Evolutionary conservation across 2,329 filamentous ascomycete genomes (phyloP).

Genomic region (Cladobotryum mycophilum): DNA sequence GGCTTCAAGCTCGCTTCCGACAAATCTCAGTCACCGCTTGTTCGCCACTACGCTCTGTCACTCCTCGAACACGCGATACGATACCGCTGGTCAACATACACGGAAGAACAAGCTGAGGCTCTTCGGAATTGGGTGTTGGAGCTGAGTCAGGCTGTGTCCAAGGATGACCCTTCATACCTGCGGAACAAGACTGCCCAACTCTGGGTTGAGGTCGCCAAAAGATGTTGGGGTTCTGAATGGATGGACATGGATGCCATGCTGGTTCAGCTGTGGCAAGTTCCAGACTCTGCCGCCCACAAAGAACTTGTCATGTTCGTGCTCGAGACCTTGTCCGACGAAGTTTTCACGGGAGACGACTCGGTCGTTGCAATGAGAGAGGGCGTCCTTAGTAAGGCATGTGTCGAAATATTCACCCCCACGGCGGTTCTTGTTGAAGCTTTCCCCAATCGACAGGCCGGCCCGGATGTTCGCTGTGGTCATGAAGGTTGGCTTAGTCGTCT

Average conservation of each 20-base stretch:
- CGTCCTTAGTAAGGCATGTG: slow-evolving; percentile 78
- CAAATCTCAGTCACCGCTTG: slow-evolving; percentile 66
- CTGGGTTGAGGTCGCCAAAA: slow-evolving; percentile 92
- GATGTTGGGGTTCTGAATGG: slow-evolving; percentile 90
- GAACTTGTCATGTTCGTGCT: slow-evolving; percentile 83
- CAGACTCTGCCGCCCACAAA: slow-evolving; percentile 59
- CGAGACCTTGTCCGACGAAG: slow-evolving; percentile 88
- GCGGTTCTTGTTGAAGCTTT: slow-evolving; percentile 69
- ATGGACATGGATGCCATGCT: slow-evolving; percentile 86
- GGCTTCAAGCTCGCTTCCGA: slow-evolving; percentile 79
- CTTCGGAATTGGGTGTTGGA: slow-evolving; percentile 72
- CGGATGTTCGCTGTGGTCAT: slow-evolving; percentile 66
- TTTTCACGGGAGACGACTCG: slow-evolving; percentile 86
- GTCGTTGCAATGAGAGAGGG: slow-evolving; percentile 77
- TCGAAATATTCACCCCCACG: slow-evolving; percentile 87
- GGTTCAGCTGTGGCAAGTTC: slow-evolving; percentile 72
- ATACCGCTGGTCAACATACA: slow-evolving; percentile 74
- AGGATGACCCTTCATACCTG: slow-evolving; percentile 72
- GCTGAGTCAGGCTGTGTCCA: slow-evolving; percentile 65
- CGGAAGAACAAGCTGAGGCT: slow-evolving; percentile 57
- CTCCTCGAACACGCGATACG: slow-evolving; percentile 85
- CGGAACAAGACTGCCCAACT: slow-evolving; percentile 91
- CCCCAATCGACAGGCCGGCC: slow-evolving; percentile 61
- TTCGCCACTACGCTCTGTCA: slow-evolving; percentile 90
- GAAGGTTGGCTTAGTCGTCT: slow-evolving; percentile 86